These are phyloP conservation scores for Suhomyces vadensis DNA, from an alignment of 805 yeast species.

Conservation along the genomic window DNA sequence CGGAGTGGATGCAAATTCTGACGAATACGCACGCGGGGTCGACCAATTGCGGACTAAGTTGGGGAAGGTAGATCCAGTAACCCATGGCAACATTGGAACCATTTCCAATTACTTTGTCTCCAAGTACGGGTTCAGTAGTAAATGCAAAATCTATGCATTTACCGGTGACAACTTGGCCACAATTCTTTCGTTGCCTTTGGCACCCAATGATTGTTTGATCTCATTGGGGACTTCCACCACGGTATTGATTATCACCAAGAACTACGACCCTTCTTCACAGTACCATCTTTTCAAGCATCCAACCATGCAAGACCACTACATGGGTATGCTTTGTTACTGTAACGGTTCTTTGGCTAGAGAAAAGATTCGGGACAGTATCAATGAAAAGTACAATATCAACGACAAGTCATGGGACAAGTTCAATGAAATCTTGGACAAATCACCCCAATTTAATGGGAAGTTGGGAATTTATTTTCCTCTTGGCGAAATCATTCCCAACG, in stretches of 20 bases:
- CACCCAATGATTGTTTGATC: conserved; percentile 72
- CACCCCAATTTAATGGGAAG: conserved; percentile 39
- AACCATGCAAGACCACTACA: conserved; percentile 68
- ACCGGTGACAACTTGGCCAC: conserved; percentile 95
- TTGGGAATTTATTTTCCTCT: conserved; percentile 84
- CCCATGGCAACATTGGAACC: conserved; percentile 49
- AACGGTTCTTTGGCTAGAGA: conserved; percentile 90
- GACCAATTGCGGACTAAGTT: conserved; percentile 50
- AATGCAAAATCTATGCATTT: conserved; percentile 68
- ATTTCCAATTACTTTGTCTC: conserved; percentile 61
- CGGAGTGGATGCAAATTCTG: conserved; percentile 22
- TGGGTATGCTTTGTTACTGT: conserved; percentile 96
- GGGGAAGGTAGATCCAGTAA: conserved; percentile 53
- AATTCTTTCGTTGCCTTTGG: conserved; percentile 75
- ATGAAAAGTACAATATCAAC: conserved; percentile 39
- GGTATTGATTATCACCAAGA: conserved; percentile 74
- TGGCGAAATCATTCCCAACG: conserved; percentile 90
- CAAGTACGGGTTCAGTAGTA: conserved; percentile 60
- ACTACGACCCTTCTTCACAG: conserved; percentile 73
- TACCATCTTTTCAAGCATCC: conserved; percentile 90
- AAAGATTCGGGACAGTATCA: conserved; percentile 62
- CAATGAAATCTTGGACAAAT: conserved; percentile 50
- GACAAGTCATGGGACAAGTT: conserved; percentile 61
- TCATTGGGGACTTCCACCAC: conserved; percentile 94
- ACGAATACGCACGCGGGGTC: conserved; percentile 27